Base-by-base conservation (phyloP, 2,329 filamentous ascomycete species). In the Colletotrichum tanaceti region DNA sequence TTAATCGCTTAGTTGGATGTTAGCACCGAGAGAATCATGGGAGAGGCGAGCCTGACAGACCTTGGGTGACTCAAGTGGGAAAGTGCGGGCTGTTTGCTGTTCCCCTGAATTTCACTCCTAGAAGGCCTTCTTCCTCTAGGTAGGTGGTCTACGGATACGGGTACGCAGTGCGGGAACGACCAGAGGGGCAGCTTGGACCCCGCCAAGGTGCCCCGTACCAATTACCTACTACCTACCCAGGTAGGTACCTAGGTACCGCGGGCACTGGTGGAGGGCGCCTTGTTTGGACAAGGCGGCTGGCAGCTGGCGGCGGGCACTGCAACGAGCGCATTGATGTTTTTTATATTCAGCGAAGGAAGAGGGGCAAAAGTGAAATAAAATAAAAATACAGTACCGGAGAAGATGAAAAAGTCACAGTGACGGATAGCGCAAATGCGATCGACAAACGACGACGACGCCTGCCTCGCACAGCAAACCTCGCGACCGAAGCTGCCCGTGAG, bases 161-260 rank as follows among this genome's bases (percentile, higher is more conserved):
- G 28, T 32, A 32, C 28, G 28, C 28, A 4, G 47, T 16, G 6
- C 7, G 38, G 28, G 32, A 39, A 28, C n/a, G 5, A 35, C 28
- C 52, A 32, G 38, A 22, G 50, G 18, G 43, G n/a, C 32, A 46
- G 64, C 64, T 63, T 50, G 59, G 59, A 53, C 64, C 64, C 53
- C 64, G 59, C 64, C 59, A 58, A 67, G 64, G 59, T 58, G 63
- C 59, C 5, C 5, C 46, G 66, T 65, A 61, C 57, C 44, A n/a
- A 41, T 28, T 28, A 28, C 7, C n/a, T n/a, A n/a, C n/a, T n/a
- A n/a, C n/a, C n/a, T n/a, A n/a, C n/a, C n/a, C n/a, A n/a, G n/a
- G n/a, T n/a, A n/a, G n/a, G n/a, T n/a, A n/a, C n/a, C n/a, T n/a
- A n/a, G n/a, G n/a, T n/a, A n/a, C n/a, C n/a, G n/a, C n/a, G n/a